Evolutionary conservation across 495 filamentous ascomycete genomes (phyloP).

Genomic region (Talaromyces ruber): DNA sequence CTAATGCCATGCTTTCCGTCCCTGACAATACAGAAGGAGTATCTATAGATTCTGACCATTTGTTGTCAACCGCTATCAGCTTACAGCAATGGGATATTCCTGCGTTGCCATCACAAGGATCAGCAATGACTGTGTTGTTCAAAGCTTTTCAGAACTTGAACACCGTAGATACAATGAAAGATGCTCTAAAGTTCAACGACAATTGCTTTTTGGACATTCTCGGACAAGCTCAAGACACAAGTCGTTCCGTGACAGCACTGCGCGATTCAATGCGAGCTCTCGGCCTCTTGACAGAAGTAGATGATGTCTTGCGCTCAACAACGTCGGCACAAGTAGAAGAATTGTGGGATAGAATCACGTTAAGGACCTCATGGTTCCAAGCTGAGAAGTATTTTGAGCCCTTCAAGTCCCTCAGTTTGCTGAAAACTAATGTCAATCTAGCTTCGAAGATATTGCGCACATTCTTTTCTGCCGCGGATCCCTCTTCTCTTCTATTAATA

Average conservation of each 20-base stretch:
- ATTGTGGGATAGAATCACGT: constrained; percentile 52
- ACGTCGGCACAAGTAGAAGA: constrained; percentile 52
- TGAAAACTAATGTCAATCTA: constrained; percentile 22
- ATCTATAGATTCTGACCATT: constrained; percentile 49
- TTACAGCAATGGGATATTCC: constrained; percentile 91
- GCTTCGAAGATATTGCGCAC: constrained; percentile 72
- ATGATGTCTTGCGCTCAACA: constrained; percentile 59
- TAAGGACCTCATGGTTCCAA: constrained; percentile 68
- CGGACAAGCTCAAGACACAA: constrained; percentile 41
- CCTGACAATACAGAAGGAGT: constrained; percentile 18
- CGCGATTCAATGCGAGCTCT: constrained; percentile 60
- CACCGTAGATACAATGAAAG: constrained; percentile 46
- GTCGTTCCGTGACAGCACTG: constrained; percentile 50
- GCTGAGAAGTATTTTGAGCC: constrained; percentile 52
- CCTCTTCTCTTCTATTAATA: constrained; percentile 70
- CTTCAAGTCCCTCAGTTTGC: background rate
- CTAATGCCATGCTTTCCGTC: constrained; percentile 33
- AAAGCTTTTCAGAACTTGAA: constrained; percentile 72
- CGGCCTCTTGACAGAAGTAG: constrained; percentile 71
- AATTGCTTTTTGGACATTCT: constrained; percentile 58
- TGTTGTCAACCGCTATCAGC: constrained; percentile 74
- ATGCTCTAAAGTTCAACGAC: constrained; percentile 47
- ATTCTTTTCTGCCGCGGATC: constrained; percentile 77
- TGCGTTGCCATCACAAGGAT: constrained; percentile 51
- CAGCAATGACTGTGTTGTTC: constrained; percentile 62